Percentiles rank a stretch among this genome's conserved stretches.
phyloP scores from a whole-genome alignment of 2,329 filamentous ascomycete species.

The Teratosphaeria epicoccoides region DNA sequence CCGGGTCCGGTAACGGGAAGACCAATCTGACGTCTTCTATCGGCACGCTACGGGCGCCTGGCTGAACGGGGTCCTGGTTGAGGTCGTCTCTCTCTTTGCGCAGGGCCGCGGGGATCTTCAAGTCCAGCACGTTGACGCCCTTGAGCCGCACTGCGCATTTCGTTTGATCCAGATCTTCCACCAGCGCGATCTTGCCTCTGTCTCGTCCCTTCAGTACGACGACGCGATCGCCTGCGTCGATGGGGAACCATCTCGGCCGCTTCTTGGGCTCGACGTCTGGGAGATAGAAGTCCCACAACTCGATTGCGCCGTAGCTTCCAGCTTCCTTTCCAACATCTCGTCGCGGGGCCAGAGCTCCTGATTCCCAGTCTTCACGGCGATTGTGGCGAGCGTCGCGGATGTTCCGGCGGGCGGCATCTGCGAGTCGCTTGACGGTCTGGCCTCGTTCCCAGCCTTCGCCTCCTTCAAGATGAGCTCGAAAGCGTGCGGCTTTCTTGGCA shows the following conservation, averaged over 20 bases:
- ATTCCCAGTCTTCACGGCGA: slow-evolving; percentile 64
- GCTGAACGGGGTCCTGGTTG: slow-evolving; percentile 13
- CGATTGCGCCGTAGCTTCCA: slow-evolving; percentile 47
- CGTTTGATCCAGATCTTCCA: slow-evolving; percentile 43
- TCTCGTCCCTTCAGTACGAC: slow-evolving; percentile 68
- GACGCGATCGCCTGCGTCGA: slow-evolving; percentile 60
- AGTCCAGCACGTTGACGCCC: slow-evolving; percentile 35
- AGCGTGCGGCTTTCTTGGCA: slow-evolving; percentile 24
- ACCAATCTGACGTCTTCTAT: slow-evolving; percentile 71
- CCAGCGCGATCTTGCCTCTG: slow-evolving; percentile 71
- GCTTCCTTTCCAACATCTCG: slow-evolving; percentile 54
- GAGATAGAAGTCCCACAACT: slow-evolving; percentile 15
- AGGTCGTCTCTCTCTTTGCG: slow-evolving; percentile 29
- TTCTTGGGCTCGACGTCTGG: slow-evolving; percentile 17
- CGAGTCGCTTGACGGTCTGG: slow-evolving; percentile 10
- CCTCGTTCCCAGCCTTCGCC: slow-evolving; percentile 23
- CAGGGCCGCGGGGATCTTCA: slow-evolving; percentile 33
- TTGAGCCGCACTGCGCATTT: slow-evolving; percentile 26
- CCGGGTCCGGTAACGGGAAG: slow-evolving; percentile 57
- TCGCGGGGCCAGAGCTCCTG: slow-evolving; percentile 69
- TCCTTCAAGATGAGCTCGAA: not conserved
- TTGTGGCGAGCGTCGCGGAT: slow-evolving; percentile 43
- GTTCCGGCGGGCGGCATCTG: slow-evolving; percentile 11
- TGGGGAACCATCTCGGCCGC: slow-evolving; percentile 20
- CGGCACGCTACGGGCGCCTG: slow-evolving; percentile 34